Conservation (phyloP, 768 basidiomycete species). For the Sistotremastrum suecicum region DNA sequence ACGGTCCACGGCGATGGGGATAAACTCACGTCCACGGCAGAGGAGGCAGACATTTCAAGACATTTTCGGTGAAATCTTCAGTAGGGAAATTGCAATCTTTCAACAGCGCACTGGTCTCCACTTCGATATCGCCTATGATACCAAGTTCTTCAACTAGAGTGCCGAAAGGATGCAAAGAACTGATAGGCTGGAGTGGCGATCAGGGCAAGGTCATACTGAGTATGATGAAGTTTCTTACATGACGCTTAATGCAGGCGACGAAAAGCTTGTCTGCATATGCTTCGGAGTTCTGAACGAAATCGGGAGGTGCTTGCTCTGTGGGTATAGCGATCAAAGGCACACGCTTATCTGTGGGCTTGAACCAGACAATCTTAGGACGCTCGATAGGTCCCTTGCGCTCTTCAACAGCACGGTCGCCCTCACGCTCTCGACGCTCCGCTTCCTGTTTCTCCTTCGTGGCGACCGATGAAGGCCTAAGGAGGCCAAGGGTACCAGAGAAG, state of each 20-base stretch:
- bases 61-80: slow-evolving; percentile 92
- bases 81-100: slow-evolving; percentile 99
- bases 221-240: slow-evolving; percentile 41
- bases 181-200: slow-evolving; percentile 49
- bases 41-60: slow-evolving; percentile 90
- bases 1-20: not conserved
- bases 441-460: slow-evolving; percentile 99
- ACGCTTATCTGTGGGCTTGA: slow-evolving; percentile 98
- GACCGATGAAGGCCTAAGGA: slow-evolving; percentile 88
- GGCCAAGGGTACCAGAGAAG: slow-evolving; percentile 92
- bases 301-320: slow-evolving; percentile 92
- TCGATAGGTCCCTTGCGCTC: slow-evolving; percentile 66
- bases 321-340: slow-evolving; percentile 98
- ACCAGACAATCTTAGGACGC: slow-evolving; percentile 99
- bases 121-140: slow-evolving; percentile 95
- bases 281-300: slow-evolving; percentile 93
- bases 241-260: slow-evolving; percentile 96
- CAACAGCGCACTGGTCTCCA: slow-evolving; percentile 91
- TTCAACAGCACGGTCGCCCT: slow-evolving; percentile 82
- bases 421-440: slow-evolving; percentile 91
- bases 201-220: slow-evolving; percentile 9
- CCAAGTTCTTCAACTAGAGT: slow-evolving; percentile 96
- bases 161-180: slow-evolving; percentile 96
- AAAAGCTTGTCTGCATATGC: slow-evolving; percentile 83
- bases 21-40: slow-evolving; percentile 77